phyloP scores from a whole-genome alignment of 495 filamentous ascomycete species.

The Neurospora sublineolata region DNA sequence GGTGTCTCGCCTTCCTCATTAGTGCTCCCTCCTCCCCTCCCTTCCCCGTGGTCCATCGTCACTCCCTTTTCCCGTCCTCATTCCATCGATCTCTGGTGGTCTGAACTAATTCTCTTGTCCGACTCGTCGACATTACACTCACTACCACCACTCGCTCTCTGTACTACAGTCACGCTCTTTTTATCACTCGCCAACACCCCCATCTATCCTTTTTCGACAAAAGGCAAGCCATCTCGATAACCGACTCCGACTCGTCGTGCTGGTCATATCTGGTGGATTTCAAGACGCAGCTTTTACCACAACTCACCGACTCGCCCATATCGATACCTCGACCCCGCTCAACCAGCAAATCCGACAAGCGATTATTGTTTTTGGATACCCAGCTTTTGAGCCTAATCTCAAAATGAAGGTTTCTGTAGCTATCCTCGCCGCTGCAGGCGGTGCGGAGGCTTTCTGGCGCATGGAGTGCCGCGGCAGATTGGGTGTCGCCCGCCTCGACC shows the following conservation, averaged over 20 bases:
- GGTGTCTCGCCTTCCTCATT: neutral
- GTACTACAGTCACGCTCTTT: neutral
- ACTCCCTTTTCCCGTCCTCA: neutral
- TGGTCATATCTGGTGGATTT: neutral
- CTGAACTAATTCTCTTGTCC: neutral
- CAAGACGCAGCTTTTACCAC: neutral
- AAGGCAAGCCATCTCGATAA: neutral
- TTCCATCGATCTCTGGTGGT: neutral
- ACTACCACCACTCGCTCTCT: neutral
- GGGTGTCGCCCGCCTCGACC: slow-evolving; percentile 60
- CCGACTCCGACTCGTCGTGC: neutral
- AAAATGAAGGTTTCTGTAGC: slow-evolving; percentile 23
- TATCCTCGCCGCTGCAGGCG: slow-evolving; percentile 17
- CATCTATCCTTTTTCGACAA: neutral
- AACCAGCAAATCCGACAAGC: neutral
- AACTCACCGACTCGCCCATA: neutral
- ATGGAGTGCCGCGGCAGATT: slow-evolving; percentile 62
- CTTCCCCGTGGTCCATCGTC: neutral
- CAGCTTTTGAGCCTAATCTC: neutral
- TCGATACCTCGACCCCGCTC: neutral
- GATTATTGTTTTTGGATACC: neutral
- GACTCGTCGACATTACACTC: neutral
- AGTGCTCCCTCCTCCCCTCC: neutral
- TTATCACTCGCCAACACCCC: neutral
- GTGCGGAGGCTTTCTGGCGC: slow-evolving; percentile 70